Evolutionary conservation across 805 yeast species (phyloP).

Genomic region (Myxozyma neotropica): DNA sequence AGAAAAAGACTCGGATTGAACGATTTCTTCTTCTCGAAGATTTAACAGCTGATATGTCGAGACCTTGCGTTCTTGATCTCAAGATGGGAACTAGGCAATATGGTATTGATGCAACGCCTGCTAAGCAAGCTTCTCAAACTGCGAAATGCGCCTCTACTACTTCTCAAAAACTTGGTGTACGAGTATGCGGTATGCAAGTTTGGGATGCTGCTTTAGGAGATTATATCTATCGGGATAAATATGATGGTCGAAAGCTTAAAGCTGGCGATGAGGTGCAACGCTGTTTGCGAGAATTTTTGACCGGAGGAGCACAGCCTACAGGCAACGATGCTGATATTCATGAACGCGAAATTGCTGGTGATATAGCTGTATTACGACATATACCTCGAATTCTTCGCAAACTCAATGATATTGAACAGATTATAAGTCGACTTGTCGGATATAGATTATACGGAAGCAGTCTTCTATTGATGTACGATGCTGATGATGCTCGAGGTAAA

Average conservation of each 20-base stretch:
- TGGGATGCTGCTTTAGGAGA: conserved; percentile 55
- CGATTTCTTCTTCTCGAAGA: conserved; percentile 88
- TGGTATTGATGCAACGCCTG: conserved; percentile 82
- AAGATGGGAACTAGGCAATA: conserved; percentile 99
- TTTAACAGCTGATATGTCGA: conserved; percentile 74
- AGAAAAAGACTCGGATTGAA: conserved; percentile 54
- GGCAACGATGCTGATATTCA: conserved; percentile 56
- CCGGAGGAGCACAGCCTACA: conserved; percentile 68
- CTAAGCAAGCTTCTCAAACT: conserved; percentile 77
- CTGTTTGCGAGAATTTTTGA: conserved; percentile 72
- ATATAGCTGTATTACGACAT: conserved; percentile 58
- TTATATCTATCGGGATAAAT: conserved; percentile 79
- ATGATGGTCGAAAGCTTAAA: conserved; percentile 79
- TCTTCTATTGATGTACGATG: conserved; percentile 86
- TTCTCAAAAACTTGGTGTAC: conserved; percentile 76
- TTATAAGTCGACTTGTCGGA: conserved; percentile 61
- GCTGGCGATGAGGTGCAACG: conserved; percentile 78
- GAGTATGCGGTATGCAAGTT: conserved; percentile 94
- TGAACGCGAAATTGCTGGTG: conserved; percentile 42
- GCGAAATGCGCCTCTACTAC: conserved; percentile 82
- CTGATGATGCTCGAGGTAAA: conserved; percentile 42
- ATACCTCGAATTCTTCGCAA: conserved; percentile 67
- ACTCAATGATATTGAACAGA: conserved; percentile 58
- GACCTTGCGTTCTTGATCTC: conserved; percentile 90
- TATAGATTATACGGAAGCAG: conserved; percentile 93